Percentiles rank a stretch among this genome's conserved stretches.
Evolutionary conservation across 2,329 filamentous ascomycete genomes (phyloP).

Genomic region (Neopestalotiopsis sp.): DNA sequence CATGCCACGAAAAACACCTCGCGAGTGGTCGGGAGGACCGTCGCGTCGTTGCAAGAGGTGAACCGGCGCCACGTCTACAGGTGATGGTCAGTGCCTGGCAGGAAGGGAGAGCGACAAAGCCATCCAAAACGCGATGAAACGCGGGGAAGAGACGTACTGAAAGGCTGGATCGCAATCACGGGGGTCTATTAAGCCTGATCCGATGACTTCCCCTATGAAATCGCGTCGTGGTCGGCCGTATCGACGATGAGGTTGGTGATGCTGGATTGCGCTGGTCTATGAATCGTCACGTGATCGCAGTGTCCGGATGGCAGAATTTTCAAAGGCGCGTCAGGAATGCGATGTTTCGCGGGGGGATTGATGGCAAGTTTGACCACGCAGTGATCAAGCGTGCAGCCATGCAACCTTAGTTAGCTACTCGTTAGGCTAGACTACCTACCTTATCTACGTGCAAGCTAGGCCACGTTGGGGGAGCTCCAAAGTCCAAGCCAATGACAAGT

Average conservation of each 20-base stretch:
- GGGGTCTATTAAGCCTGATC: constrained; percentile 29
- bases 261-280: constrained; percentile 30
- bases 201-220: constrained; percentile 31
- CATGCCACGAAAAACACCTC: constrained; percentile 62
- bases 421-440: too few relatives aligned
- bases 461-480: background rate
- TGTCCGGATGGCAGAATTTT: constrained; percentile 14
- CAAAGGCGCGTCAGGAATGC: constrained; percentile 3
- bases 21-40: constrained; percentile 60
- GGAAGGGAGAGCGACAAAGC: background rate
- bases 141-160: constrained; percentile 32
- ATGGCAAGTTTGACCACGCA: background rate
- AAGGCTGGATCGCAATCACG: constrained; percentile 17
- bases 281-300: constrained; percentile 20
- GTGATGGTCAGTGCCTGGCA: constrained; percentile 25
- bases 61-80: constrained; percentile 58
- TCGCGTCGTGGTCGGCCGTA: constrained; percentile 25
- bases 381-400: background rate
- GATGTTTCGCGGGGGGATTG: constrained; percentile 9
- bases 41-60: constrained; percentile 57
- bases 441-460: background rate
- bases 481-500: too few relatives aligned
- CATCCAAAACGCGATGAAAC: constrained; percentile 19
- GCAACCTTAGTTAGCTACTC: background rate
- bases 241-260: constrained; percentile 34